These are phyloP conservation scores for Wickerhamomyces subpelliculosus DNA, from an alignment of 805 yeast genomes.

Conservation along the genomic window DNA sequence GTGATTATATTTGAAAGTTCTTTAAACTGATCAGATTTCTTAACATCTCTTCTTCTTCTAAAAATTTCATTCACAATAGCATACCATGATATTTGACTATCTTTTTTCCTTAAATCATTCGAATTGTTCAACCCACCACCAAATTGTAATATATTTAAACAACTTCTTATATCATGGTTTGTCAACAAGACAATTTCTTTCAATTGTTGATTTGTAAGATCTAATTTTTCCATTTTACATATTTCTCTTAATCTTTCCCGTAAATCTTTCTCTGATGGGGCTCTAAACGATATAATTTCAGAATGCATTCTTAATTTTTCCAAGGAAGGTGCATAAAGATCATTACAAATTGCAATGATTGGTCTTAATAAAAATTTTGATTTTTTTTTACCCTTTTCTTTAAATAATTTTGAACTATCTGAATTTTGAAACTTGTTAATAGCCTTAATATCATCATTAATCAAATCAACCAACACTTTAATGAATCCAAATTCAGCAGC, in stretches of 20 bases:
- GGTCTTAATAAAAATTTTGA: slow-evolving; percentile 61
- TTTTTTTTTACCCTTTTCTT: slow-evolving; percentile 25
- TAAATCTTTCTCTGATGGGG: slow-evolving; percentile 43
- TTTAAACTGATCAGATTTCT: slow-evolving; percentile 41
- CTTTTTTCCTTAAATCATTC: slow-evolving; percentile 38
- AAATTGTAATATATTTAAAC: slow-evolving; percentile 80
- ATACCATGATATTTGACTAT: slow-evolving; percentile 61
- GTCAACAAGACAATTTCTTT: slow-evolving; percentile 62
- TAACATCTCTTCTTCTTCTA: slow-evolving; percentile 37
- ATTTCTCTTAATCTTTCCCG: slow-evolving; percentile 42
- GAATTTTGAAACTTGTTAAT: slow-evolving; percentile 26
- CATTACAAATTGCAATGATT: slow-evolving; percentile 88
- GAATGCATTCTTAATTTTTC: slow-evolving; percentile 68
- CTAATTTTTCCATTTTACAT: slow-evolving; percentile 48
- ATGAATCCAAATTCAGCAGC: slow-evolving; percentile 61
- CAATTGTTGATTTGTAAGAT: slow-evolving; percentile 41
- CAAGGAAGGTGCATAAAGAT: slow-evolving; percentile 67
- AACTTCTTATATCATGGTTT: slow-evolving; percentile 80
- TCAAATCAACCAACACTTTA: slow-evolving; percentile 48
- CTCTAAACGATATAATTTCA: slow-evolving; percentile 62
- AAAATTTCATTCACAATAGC: slow-evolving; percentile 56
- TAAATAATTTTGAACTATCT: slow-evolving; percentile 18
- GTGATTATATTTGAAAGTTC: slow-evolving; percentile 40
- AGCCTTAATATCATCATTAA: slow-evolving; percentile 51
- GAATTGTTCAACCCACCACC: slow-evolving; percentile 14